Percentiles rank a stretch among this genome's conserved stretches.
phyloP scores from a whole-genome alignment of 306 rosid genomes.

The Vigna unguiculata region DNA sequence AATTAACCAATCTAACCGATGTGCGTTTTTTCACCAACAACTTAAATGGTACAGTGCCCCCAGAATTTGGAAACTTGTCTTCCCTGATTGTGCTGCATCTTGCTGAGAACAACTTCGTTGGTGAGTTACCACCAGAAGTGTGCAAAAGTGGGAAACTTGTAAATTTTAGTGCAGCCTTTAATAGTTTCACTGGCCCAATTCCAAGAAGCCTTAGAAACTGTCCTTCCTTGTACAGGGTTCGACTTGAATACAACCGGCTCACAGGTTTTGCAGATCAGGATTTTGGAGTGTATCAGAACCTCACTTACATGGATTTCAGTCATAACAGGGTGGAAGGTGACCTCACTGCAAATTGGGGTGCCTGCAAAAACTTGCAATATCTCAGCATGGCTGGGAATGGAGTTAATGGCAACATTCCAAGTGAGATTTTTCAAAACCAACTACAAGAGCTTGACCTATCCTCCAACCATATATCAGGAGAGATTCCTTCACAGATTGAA shows the following conservation, averaged over 20 bases:
- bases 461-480: constrained; percentile 58
- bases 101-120: constrained; percentile 62
- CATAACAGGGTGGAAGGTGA: constrained; percentile 53
- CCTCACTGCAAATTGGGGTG: constrained; percentile 59
- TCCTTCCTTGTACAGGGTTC: constrained; percentile 51
- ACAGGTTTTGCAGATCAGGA: constrained; percentile 53
- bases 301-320: constrained; percentile 64
- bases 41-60: constrained; percentile 59
- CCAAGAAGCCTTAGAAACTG: constrained; percentile 60
- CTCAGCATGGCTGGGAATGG: constrained; percentile 54
- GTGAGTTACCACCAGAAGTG: constrained; percentile 62
- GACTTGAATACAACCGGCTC: constrained; percentile 53
- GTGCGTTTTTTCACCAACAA: constrained; percentile 46
- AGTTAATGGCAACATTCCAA: constrained; percentile 53
- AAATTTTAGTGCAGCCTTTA: constrained; percentile 57
- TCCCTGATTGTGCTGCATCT: constrained; percentile 58
- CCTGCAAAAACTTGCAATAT: constrained; percentile 49
- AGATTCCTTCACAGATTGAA: constrained; percentile 52
- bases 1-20: constrained; percentile 51
- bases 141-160: constrained; percentile 59
- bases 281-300: constrained; percentile 68
- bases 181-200: constrained; percentile 61
- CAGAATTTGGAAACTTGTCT: constrained; percentile 58
- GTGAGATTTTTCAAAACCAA: constrained; percentile 46
- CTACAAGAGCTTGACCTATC: constrained; percentile 53